Conservation (phyloP, 2,329 filamentous ascomycete genomes). For the Scleromitrula shiraiana region DNA sequence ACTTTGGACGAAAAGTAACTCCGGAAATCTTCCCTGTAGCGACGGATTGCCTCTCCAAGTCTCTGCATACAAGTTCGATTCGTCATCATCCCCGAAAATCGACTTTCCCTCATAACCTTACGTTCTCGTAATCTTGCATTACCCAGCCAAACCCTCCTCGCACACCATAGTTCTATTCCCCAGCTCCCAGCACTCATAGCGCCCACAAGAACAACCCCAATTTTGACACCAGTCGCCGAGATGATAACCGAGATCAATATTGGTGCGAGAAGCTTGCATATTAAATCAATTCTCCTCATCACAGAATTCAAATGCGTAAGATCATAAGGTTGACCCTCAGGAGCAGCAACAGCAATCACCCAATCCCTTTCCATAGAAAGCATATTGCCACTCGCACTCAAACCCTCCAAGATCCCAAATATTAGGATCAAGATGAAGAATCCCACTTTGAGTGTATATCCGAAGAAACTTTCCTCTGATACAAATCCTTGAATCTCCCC, state of each 20-base stretch:
- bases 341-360: slow-evolving; percentile 33
- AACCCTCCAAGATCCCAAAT: slow-evolving; percentile 35
- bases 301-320: slow-evolving; percentile 41
- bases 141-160: slow-evolving; percentile 34
- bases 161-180: slow-evolving; percentile 34
- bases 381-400: slow-evolving; percentile 36
- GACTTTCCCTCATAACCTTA: slow-evolving; percentile 20
- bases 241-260: slow-evolving; percentile 42
- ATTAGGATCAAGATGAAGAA: slow-evolving; percentile 32
- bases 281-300: slow-evolving; percentile 49
- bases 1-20: slow-evolving; percentile 33
- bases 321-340: slow-evolving; percentile 30
- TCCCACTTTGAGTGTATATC: slow-evolving; percentile 22
- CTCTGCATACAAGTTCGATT: background rate
- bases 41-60: slow-evolving; percentile 8
- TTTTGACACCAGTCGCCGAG: slow-evolving; percentile 33
- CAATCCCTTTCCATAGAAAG: slow-evolving; percentile 42
- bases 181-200: slow-evolving; percentile 36
- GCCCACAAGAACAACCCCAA: slow-evolving; percentile 40
- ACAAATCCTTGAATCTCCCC: background rate
- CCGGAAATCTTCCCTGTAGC: slow-evolving; percentile 28
- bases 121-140: slow-evolving; percentile 25
- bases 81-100: background rate
- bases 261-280: slow-evolving; percentile 48
- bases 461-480: background rate